Evolutionary conservation across 2,329 filamentous ascomycete species (phyloP).

Genomic region (Capronia americana): DNA sequence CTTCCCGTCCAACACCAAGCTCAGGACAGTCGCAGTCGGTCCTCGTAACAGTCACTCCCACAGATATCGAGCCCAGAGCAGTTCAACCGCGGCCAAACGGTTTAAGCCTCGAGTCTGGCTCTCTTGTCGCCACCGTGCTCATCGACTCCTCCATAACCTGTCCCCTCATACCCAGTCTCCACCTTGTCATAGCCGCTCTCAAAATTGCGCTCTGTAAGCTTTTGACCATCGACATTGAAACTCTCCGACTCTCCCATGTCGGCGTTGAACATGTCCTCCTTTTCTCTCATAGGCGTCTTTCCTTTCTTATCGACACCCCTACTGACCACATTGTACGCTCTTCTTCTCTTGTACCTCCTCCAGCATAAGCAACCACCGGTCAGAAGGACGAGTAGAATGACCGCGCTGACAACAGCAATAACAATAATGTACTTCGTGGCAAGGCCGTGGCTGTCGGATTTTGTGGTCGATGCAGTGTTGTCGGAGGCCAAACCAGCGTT

Average conservation of each 20-base stretch:
- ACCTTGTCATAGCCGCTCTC: conserved; percentile 34
- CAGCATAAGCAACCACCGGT: conserved; percentile 27
- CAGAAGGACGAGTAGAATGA: conserved; percentile 24
- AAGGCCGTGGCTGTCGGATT: conserved; percentile 21
- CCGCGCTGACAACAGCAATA: conserved; percentile 27
- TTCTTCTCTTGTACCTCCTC: conserved; percentile 31
- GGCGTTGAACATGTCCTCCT: conserved; percentile 34
- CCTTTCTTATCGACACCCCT: conserved; percentile 27
- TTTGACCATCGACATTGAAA: conserved; percentile 24
- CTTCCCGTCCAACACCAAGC: not conserved
- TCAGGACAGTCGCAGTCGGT: not conserved
- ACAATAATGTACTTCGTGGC: conserved; percentile 32
- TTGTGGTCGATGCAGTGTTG: not conserved
- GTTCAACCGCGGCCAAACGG: not conserved
- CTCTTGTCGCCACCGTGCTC: conserved; percentile 32
- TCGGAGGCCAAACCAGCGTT: conserved; percentile 27
- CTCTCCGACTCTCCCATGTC: conserved; percentile 29
- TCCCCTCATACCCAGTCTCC: conserved; percentile 30
- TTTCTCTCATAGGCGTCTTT: conserved; percentile 23
- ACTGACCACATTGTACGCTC: conserved; percentile 32
- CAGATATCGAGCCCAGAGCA: not conserved
- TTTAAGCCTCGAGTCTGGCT: conserved; percentile 26
- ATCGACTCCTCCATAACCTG: conserved; percentile 25
- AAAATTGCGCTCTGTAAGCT: conserved; percentile 30
- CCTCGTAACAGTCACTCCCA: not conserved